Evolutionary conservation across 1,284 basidiomycete genomes (phyloP).

Genomic region (Phylloporus gajari): DNA sequence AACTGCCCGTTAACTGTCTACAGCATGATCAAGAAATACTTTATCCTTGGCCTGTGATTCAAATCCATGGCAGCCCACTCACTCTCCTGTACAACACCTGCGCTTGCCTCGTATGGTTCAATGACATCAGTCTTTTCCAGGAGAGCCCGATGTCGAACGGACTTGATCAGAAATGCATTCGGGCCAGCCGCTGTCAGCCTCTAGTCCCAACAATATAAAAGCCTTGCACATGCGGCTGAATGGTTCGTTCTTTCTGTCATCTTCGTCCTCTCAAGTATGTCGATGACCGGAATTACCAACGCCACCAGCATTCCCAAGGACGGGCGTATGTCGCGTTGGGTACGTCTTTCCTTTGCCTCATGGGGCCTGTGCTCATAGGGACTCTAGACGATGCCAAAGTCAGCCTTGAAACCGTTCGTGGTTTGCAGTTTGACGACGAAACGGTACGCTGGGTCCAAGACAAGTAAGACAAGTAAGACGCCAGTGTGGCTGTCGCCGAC

Average conservation of each 20-base stretch:
- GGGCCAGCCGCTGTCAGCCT: conserved; percentile 23
- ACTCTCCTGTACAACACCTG: no score
- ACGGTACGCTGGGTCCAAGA: background rate
- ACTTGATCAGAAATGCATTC: conserved; percentile 12
- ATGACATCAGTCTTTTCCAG: no score
- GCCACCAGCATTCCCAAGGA: conserved; percentile 1
- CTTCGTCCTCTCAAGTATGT: background rate
- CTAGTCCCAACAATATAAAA: conserved; percentile 14
- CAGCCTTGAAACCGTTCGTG: background rate
- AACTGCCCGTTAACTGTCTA: no score
- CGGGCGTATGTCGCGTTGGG: background rate
- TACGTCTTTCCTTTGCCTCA: background rate
- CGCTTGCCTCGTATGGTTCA: no score
- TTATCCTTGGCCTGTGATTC: no score
- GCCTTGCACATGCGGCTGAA: background rate
- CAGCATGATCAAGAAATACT: no score
- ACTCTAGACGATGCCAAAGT: background rate
- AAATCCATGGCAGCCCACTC: no score
- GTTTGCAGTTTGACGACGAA: conserved; percentile 5
- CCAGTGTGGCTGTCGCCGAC: no score
- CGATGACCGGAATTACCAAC: conserved; percentile 6
- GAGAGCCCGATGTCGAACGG: conserved; percentile 1
- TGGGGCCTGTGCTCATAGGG: no score
- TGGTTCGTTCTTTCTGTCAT: conserved; percentile 3
- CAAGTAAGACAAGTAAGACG: background rate